These are phyloP conservation scores for Aspergillus sp. DNA, from an alignment of 2,329 filamentous ascomycete genomes.

Conservation along the genomic window DNA sequence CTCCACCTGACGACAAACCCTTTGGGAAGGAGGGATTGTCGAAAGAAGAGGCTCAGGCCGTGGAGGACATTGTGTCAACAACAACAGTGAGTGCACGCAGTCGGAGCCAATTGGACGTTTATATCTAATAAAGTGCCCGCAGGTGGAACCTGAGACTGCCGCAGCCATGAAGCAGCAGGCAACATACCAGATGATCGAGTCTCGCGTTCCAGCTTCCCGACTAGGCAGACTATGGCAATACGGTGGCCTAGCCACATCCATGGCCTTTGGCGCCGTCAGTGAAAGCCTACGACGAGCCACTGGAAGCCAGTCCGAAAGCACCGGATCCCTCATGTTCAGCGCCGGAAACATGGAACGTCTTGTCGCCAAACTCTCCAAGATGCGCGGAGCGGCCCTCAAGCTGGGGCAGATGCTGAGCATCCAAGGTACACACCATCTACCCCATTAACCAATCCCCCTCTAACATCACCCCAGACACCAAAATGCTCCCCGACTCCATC, in stretches of 20 bases:
- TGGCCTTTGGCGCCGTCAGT: conserved; percentile 88
- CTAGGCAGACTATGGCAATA: conserved; percentile 93
- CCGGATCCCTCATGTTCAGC: conserved; percentile 83
- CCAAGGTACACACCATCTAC: conserved; percentile 57
- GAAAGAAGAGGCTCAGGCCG: conserved; percentile 21
- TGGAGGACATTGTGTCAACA: conserved; percentile 16
- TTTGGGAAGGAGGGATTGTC: conserved; percentile 44
- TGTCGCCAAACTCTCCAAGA: conserved; percentile 87
- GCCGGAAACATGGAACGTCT: conserved; percentile 89
- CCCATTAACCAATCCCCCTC: background rate
- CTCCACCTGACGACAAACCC: conserved; percentile 2
- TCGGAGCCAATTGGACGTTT: background rate
- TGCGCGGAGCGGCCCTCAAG: conserved; percentile 96
- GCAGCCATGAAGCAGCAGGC: conserved; percentile 32
- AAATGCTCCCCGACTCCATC: conserved; percentile 85
- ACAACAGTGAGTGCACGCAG: conserved; percentile 14
- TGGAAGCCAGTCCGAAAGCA: conserved; percentile 59
- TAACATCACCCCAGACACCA: conserved; percentile 63
- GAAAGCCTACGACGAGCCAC: conserved; percentile 81
- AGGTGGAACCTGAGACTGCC: conserved; percentile 20
- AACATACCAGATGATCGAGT: conserved; percentile 77
- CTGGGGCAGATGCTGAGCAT: conserved; percentile 98
- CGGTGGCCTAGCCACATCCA: conserved; percentile 85
- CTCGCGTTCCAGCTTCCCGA: conserved; percentile 83
- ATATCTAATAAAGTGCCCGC: conserved; percentile 11